A percentile compares a stretch with the other conserved stretches of the same genome.
Evolutionary conservation across 306 rosid species (phyloP).

Genomic region (Dryas alaskensis): DNA sequence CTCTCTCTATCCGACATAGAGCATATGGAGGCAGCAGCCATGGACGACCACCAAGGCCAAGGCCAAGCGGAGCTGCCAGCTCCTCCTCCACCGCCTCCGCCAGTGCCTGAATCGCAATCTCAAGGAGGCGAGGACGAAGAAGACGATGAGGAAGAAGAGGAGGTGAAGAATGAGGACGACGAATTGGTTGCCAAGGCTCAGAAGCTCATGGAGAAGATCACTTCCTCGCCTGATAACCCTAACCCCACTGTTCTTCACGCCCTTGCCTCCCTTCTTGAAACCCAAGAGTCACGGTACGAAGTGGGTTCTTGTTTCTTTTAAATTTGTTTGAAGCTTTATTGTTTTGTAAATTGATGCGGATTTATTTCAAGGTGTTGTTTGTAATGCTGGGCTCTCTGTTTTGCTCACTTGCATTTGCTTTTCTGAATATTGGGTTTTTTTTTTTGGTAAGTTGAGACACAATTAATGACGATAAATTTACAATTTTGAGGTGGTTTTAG

Average conservation of each 20-base stretch:
- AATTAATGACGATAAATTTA: not conserved
- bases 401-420: not conserved
- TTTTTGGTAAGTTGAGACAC: not conserved
- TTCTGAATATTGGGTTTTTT: not conserved
- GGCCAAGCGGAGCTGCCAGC: slow-evolving; percentile 31
- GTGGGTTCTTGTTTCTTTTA: not conserved
- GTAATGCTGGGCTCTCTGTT: slow-evolving; percentile 3
- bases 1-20: not conserved
- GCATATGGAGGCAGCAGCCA: slow-evolving; percentile 39
- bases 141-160: slow-evolving; percentile 68
- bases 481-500: not conserved
- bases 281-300: slow-evolving; percentile 64
- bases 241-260: slow-evolving; percentile 71
- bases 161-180: slow-evolving; percentile 68
- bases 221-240: slow-evolving; percentile 73
- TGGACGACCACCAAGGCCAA: slow-evolving; percentile 51
- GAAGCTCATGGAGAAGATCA: slow-evolving; percentile 77
- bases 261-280: slow-evolving; percentile 79
- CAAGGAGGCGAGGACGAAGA: slow-evolving; percentile 42
- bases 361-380: not conserved
- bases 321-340: not conserved
- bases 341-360: not conserved
- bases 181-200: slow-evolving; percentile 70
- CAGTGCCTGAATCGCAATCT: slow-evolving; percentile 37
- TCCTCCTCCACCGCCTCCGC: slow-evolving; percentile 28